Evolutionary conservation across 2,329 filamentous ascomycete species (phyloP).

Genomic region (Beauveria australis): DNA sequence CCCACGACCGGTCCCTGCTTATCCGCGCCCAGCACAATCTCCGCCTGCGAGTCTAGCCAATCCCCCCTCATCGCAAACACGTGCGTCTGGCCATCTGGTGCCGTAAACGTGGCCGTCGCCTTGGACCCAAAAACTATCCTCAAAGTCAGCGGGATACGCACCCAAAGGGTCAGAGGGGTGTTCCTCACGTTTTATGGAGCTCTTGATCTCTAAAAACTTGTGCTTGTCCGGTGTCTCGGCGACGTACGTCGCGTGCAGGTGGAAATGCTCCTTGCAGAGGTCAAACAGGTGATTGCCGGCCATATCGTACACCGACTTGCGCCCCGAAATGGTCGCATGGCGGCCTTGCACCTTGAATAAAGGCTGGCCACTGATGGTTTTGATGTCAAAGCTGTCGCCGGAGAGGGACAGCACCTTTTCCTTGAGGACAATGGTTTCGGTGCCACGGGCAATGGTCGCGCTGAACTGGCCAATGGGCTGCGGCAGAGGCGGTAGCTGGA

Average conservation of each 20-base stretch:
- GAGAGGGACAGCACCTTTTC: slow-evolving; percentile 55
- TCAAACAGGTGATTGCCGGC: slow-evolving; percentile 47
- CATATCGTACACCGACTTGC: slow-evolving; percentile 49
- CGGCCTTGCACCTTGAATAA: slow-evolving; percentile 50
- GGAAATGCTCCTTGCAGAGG: slow-evolving; percentile 43
- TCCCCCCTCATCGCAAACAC: slow-evolving; percentile 52
- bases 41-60: slow-evolving; percentile 48
- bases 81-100: slow-evolving; percentile 32
- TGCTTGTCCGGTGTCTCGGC: slow-evolving; percentile 36
- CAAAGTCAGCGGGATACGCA: no score
- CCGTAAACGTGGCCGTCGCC: slow-evolving; percentile 50
- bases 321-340: slow-evolving; percentile 41
- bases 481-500: slow-evolving; percentile 20
- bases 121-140: slow-evolving; percentile 43
- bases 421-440: slow-evolving; percentile 46
- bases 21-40: slow-evolving; percentile 43
- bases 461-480: slow-evolving; percentile 32
- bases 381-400: slow-evolving; percentile 58
- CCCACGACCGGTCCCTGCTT: slow-evolving; percentile 44
- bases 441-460: slow-evolving; percentile 27
- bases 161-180: not conserved
- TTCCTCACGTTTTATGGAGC: slow-evolving; percentile 41
- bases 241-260: slow-evolving; percentile 43
- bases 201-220: slow-evolving; percentile 48
- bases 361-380: slow-evolving; percentile 42